Percentiles rank a stretch among this genome's conserved stretches.
phyloP scores from a whole-genome alignment of 352 stramenopile genomes.

The Pythium brassicae region DNA sequence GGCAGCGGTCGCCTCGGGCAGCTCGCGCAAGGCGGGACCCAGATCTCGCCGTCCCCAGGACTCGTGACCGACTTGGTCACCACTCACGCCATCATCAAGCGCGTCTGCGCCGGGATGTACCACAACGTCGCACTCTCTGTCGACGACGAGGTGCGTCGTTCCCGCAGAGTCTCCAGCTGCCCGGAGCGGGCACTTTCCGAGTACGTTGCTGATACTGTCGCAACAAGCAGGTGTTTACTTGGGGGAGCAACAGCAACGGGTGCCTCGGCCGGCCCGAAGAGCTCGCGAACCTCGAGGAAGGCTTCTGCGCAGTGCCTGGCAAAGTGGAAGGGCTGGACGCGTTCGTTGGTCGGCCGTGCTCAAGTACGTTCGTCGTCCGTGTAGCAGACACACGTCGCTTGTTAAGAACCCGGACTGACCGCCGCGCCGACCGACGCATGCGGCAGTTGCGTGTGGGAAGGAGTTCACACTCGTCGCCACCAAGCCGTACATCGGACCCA shows the following conservation, averaged over 20 bases:
- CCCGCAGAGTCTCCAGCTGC: too few species aligned
- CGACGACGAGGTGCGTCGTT: slow-evolving; percentile 71
- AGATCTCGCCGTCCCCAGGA: slow-evolving; percentile 64
- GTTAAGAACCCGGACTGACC: not conserved
- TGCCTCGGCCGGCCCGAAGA: slow-evolving; percentile 81
- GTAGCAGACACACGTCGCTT: not conserved
- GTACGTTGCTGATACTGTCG: too few species aligned
- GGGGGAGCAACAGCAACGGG: slow-evolving; percentile 90
- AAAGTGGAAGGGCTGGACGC: slow-evolving; percentile 66
- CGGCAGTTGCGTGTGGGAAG: slow-evolving; percentile 76
- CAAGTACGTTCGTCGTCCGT: slow-evolving; percentile 29
- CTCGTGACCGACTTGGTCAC: slow-evolving; percentile 81
- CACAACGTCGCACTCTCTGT: slow-evolving; percentile 90
- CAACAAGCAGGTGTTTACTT: slow-evolving; percentile 91
- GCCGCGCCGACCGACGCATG: too few species aligned
- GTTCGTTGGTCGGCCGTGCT: slow-evolving; percentile 69
- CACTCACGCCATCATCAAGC: slow-evolving; percentile 82
- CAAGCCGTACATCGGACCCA: slow-evolving; percentile 90
- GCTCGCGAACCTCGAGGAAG: slow-evolving; percentile 63
- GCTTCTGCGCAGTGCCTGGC: slow-evolving; percentile 76
- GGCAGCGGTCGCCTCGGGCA: slow-evolving; percentile 89
- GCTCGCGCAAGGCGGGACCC: slow-evolving; percentile 64
- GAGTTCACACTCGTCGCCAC: slow-evolving; percentile 92
- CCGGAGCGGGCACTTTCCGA: too few species aligned
- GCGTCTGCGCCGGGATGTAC: slow-evolving; percentile 83